phyloP scores from a whole-genome alignment of 352 stramenopile genomes.

The Phytophthora podocarpi region DNA sequence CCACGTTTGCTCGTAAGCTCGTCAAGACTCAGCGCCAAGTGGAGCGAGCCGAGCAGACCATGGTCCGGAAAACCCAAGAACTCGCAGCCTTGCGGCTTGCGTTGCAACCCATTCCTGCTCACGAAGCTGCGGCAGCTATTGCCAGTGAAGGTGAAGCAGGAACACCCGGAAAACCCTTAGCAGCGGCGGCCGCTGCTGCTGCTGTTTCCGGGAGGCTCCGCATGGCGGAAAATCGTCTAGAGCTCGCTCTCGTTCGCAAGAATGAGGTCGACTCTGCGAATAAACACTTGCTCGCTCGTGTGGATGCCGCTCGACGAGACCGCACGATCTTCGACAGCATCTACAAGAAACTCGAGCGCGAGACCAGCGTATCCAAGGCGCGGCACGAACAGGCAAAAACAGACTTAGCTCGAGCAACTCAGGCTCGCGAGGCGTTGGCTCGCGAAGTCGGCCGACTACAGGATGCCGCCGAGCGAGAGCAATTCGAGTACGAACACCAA shows the following conservation, averaged over 20 bases:
- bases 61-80: slow-evolving; percentile 52
- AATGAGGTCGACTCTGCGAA: slow-evolving; percentile 86
- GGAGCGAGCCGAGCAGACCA: slow-evolving; percentile 51
- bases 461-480: slow-evolving; percentile 50
- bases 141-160: slow-evolving; percentile 12
- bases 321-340: slow-evolving; percentile 83
- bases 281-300: slow-evolving; percentile 72
- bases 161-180: slow-evolving; percentile 27
- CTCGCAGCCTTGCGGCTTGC: slow-evolving; percentile 42
- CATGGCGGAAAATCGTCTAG: slow-evolving; percentile 72
- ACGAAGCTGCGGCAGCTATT: slow-evolving; percentile 16
- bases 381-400: slow-evolving; percentile 51
- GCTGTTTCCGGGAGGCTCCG: slow-evolving; percentile 54
- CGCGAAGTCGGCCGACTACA: slow-evolving; percentile 60
- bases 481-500: slow-evolving; percentile 63
- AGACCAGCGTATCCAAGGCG: slow-evolving; percentile 56
- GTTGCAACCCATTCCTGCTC: slow-evolving; percentile 30
- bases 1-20: slow-evolving; percentile 57
- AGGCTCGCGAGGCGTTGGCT: slow-evolving; percentile 53
- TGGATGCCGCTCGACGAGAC: slow-evolving; percentile 73
- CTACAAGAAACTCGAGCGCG: slow-evolving; percentile 86
- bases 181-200: slow-evolving; percentile 43
- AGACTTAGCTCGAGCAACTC: slow-evolving; percentile 49
- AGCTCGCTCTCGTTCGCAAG: slow-evolving; percentile 78
- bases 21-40: slow-evolving; percentile 46